phyloP scores from a whole-genome alignment of 2,329 filamentous ascomycete species.

The Macrophomina tecta region DNA sequence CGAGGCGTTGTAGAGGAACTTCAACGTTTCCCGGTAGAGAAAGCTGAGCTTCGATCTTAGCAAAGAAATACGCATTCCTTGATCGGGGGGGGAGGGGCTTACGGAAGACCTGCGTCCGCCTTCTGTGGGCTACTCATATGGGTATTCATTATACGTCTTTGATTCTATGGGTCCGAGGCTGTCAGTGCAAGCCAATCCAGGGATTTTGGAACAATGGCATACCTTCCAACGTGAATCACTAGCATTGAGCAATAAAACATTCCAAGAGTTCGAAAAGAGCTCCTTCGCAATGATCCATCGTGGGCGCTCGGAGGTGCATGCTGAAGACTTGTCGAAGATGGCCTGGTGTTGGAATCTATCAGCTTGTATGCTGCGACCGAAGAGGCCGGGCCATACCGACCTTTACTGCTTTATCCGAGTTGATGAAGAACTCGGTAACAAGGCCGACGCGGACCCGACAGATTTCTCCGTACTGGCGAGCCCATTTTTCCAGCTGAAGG shows the following conservation, averaged over 20 bases:
- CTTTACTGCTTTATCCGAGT: not conserved
- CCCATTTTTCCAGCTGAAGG: not conserved
- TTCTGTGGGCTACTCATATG: not conserved
- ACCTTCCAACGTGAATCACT: conserved; percentile 9
- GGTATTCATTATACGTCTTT: not conserved
- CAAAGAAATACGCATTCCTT: not conserved
- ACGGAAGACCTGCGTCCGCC: conserved; percentile 7
- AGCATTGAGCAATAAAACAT: not conserved
- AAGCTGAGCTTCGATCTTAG: not conserved
- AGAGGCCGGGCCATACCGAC: not conserved
- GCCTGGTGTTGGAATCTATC: not conserved
- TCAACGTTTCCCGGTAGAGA: not conserved
- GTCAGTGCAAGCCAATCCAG: not conserved
- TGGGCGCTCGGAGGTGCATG: not conserved
- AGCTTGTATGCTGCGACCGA: not conserved
- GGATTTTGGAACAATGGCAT: not conserved
- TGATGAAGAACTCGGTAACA: not conserved
- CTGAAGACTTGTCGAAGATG: conserved; percentile 12
- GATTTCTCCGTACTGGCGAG: not conserved
- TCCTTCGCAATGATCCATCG: conserved; percentile 8
- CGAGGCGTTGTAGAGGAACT: not conserved
- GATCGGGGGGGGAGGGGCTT: not conserved
- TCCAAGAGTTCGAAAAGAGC: not conserved
- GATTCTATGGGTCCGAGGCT: not conserved
- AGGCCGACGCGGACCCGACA: not conserved